Evolutionary conservation across 768 basidiomycete genomes (phyloP).

Genomic region (Boletus reticulatus): DNA sequence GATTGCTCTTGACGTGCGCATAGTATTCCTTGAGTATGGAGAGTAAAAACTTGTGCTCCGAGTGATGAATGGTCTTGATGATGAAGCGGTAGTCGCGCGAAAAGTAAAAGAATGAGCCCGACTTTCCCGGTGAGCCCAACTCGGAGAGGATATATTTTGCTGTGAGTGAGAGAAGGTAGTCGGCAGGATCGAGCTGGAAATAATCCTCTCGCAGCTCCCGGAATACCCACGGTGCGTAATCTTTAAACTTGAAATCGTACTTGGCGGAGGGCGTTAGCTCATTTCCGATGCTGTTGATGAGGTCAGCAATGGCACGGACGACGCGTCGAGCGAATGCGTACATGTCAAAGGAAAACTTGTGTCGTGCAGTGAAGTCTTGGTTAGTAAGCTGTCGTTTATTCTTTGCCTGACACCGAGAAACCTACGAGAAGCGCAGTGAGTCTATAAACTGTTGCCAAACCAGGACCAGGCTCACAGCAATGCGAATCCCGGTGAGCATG

Average conservation of each 20-base stretch:
- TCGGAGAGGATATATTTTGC: constrained; percentile 98
- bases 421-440: constrained; percentile 42
- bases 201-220: constrained; percentile 91
- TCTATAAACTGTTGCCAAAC: neutral
- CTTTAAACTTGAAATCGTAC: constrained; percentile 99
- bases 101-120: constrained; percentile 99
- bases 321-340: constrained; percentile 36
- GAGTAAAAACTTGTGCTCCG: constrained; percentile 92
- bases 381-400: constrained; percentile 79
- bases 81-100: constrained; percentile 99
- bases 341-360: constrained; percentile 99
- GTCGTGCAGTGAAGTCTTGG: constrained; percentile 83
- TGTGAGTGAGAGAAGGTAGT: constrained; percentile 95
- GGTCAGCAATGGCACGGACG: neutral
- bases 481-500: constrained; percentile 98
- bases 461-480: constrained; percentile 59
- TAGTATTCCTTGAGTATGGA: constrained; percentile 82
- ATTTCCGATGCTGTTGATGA: constrained; percentile 74
- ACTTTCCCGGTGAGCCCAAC: constrained; percentile 96
- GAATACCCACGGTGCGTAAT: constrained; percentile 98
- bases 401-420: constrained; percentile 96
- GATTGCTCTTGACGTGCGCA: constrained; percentile 82
- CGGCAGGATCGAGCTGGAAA: constrained; percentile 95
- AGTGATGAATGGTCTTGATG: constrained; percentile 97
- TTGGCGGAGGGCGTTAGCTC: constrained; percentile 96